Evolutionary conservation across 2,329 filamentous ascomycete genomes (phyloP).

Genomic region (Calonectria hongkongensis): DNA sequence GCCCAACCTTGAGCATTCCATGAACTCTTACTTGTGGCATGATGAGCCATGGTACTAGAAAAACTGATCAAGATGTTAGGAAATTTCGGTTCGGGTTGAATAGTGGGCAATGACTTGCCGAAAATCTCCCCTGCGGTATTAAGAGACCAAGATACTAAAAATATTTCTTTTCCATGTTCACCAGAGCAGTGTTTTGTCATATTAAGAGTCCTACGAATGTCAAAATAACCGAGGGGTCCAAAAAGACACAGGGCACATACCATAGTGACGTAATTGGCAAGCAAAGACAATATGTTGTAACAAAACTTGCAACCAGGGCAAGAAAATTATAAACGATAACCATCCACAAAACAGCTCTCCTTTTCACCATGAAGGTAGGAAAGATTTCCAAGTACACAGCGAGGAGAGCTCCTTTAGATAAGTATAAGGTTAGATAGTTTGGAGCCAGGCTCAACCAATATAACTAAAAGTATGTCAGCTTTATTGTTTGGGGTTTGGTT

Average conservation of each 20-base stretch:
- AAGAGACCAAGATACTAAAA: not conserved
- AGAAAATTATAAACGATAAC: conserved; percentile 2
- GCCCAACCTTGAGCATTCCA: not conserved
- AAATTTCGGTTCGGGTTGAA: not conserved
- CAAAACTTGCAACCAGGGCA: not conserved
- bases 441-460: conserved; percentile 8
- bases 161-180: not conserved
- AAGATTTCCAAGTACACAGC: conserved; percentile 23
- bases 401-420: conserved; percentile 18
- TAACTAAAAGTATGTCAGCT: not conserved
- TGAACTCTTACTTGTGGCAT: not conserved
- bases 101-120: not conserved
- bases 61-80: not conserved
- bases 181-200: not conserved
- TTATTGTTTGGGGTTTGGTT: no score
- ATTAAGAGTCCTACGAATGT: not conserved
- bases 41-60: conserved; percentile 14
- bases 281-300: not conserved
- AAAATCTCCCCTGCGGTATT: not conserved
- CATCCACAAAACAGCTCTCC: conserved; percentile 7
- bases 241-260: not conserved
- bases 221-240: not conserved
- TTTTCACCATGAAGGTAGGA: conserved; percentile 16
- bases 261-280: not conserved
- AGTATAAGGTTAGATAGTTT: not conserved